These are phyloP conservation scores for Podospora didyma DNA, from an alignment of 495 filamentous ascomycete species.

Conservation along the genomic window DNA sequence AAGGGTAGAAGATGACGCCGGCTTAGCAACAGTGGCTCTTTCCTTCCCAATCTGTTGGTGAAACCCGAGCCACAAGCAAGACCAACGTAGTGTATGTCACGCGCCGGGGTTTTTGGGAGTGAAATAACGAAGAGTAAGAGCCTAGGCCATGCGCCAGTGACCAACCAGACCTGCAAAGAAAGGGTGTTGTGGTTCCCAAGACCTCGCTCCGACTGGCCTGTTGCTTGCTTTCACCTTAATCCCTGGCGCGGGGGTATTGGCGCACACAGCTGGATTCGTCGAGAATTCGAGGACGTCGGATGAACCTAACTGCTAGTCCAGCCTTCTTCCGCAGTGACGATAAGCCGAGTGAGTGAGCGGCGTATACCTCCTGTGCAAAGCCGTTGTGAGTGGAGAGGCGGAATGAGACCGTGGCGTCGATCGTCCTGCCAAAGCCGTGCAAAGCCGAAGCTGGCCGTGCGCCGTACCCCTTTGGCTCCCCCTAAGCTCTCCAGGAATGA, in stretches of 20 bases:
- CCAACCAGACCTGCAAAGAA: background rate
- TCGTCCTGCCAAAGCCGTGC: constrained; percentile 24
- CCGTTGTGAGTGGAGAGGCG: constrained; percentile 16
- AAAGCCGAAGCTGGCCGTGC: constrained; percentile 28
- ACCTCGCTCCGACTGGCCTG: too few species aligned
- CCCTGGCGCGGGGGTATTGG: background rate
- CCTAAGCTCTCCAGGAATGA: background rate
- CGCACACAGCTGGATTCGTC: background rate
- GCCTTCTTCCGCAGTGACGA: constrained; percentile 9
- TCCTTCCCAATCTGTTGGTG: constrained; percentile 5
- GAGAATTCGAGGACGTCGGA: background rate
- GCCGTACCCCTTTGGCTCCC: constrained; percentile 3
- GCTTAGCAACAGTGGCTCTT: constrained; percentile 21
- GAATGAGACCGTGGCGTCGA: constrained; percentile 24
- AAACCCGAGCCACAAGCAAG: background rate
- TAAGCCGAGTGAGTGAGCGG: constrained; percentile 16
- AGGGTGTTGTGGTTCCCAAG: too few species aligned
- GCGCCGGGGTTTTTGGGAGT: too few species aligned
- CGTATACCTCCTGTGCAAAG: constrained; percentile 5
- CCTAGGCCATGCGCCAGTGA: constrained; percentile 7
- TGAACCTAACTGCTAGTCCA: constrained; percentile 12
- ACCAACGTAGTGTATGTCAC: background rate
- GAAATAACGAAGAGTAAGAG: background rate
- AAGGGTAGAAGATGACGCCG: constrained; percentile 6
- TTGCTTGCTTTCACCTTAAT: background rate